phyloP scores from a whole-genome alignment of 1,284 basidiomycete species.

The Fistulinella cinereoalba region DNA sequence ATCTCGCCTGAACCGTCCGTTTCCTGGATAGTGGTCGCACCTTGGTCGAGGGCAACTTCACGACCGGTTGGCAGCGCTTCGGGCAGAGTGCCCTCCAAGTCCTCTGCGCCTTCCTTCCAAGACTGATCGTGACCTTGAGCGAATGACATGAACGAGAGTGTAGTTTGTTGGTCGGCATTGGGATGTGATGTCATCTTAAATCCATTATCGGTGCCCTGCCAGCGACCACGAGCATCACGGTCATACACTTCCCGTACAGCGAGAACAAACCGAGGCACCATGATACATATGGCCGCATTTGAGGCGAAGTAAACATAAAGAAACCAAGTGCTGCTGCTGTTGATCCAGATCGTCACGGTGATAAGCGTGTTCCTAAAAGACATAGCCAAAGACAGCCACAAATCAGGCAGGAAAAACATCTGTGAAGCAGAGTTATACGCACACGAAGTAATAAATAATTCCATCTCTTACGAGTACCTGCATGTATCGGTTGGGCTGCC shows the following conservation, averaged over 20 bases:
- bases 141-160: too few relatives aligned
- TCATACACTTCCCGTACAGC: background rate
- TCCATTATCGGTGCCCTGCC: background rate
- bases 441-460: background rate
- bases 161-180: too few relatives aligned
- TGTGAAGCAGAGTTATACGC: background rate
- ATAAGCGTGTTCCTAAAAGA: background rate
- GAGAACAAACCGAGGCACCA: background rate
- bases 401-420: background rate
- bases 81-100: too few relatives aligned
- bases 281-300: background rate
- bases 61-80: too few relatives aligned
- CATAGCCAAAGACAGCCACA: background rate
- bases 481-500: background rate
- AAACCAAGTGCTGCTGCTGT: too few relatives aligned
- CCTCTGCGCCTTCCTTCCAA: too few relatives aligned
- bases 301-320: too few relatives aligned
- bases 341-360: background rate
- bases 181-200: too few relatives aligned
- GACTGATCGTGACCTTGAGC: too few relatives aligned
- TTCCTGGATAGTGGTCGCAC: too few relatives aligned
- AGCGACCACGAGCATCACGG: background rate
- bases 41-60: too few relatives aligned
- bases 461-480: background rate
- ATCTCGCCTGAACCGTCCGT: too few relatives aligned